Percentiles rank a stretch among this genome's conserved stretches.
phyloP scores from a whole-genome alignment of 2,329 filamentous ascomycete species.

The Neofusicoccum cordaticola region DNA sequence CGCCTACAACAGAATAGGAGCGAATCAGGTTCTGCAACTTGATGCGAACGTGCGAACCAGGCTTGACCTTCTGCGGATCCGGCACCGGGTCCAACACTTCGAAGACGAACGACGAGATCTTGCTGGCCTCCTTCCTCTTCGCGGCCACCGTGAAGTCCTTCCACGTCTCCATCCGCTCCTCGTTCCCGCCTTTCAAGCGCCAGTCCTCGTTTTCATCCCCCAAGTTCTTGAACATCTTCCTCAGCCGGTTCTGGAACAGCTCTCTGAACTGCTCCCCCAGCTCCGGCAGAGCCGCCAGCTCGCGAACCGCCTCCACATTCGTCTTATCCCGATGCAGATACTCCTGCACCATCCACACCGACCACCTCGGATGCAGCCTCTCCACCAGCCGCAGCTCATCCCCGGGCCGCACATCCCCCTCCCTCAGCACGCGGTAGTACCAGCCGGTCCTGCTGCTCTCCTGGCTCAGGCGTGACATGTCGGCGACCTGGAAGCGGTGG shows the following conservation, averaged over 20 bases:
- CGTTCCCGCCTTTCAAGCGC: conserved; percentile 29
- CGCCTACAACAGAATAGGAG: conserved; percentile 60
- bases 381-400: conserved; percentile 57
- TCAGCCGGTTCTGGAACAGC: conserved; percentile 55
- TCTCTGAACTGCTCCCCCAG: conserved; percentile 50
- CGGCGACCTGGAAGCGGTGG: conserved; percentile 62
- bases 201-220: conserved; percentile 27
- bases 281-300: conserved; percentile 42
- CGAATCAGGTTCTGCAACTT: conserved; percentile 55
- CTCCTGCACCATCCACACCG: conserved; percentile 61
- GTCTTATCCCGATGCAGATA: conserved; percentile 57
- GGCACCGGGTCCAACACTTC: conserved; percentile 42
- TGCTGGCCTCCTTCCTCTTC: conserved; percentile 51
- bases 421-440: conserved; percentile 61
- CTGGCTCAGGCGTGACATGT: conserved; percentile 60
- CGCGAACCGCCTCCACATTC: conserved; percentile 48
- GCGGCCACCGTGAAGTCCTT: conserved; percentile 45
- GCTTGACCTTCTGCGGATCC: conserved; percentile 35
- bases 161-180: conserved; percentile 33
- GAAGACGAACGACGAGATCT: conserved; percentile 53
- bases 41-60: conserved; percentile 57
- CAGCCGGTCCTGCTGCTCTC: conserved; percentile 60
- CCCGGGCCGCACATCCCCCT: conserved; percentile 55
- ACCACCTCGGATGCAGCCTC: conserved; percentile 59
- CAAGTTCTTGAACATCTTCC: conserved; percentile 23